Conservation (phyloP, 371 early-diverging fungal species). For the Funneliformis caledonium region DNA sequence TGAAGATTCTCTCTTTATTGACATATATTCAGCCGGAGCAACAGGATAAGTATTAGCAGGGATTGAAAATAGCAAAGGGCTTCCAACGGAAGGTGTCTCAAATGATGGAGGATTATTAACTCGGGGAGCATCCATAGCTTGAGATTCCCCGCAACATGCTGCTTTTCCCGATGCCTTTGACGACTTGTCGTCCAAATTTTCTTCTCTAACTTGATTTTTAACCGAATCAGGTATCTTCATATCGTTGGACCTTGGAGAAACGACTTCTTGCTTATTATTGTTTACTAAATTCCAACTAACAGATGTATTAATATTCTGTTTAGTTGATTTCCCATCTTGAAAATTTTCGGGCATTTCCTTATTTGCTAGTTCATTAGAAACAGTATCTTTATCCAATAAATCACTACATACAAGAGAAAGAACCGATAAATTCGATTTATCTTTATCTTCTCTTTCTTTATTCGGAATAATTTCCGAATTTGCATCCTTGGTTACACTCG, state of each 20-base stretch:
- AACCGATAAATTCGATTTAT: conserved; percentile 17
- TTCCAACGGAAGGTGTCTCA: too few species aligned
- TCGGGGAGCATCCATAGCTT: not conserved
- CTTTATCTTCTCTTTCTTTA: not conserved
- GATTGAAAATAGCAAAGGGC: conserved; percentile 5
- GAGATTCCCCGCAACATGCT: too few species aligned
- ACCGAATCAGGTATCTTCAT: too few species aligned
- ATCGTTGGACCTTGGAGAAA: too few species aligned
- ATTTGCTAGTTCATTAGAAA: not conserved
- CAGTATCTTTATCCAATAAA: conserved; percentile 2
- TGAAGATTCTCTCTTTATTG: not conserved
- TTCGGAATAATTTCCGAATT: not conserved
- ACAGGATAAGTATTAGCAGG: conserved; percentile 27
- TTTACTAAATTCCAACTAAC: not conserved
- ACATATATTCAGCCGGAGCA: not conserved
- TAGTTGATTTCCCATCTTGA: not conserved
- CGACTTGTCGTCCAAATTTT: not conserved
- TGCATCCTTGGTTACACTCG: not conserved
- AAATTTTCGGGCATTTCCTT: not conserved
- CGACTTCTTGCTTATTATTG: not conserved
- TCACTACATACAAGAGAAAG: conserved; percentile 38
- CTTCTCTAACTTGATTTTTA: too few species aligned
- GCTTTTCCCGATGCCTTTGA: not conserved
- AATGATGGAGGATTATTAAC: not conserved
- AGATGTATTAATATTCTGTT: not conserved